Percentiles rank a stretch among this genome's conserved stretches.
Evolutionary conservation across 257 asterid genomes (phyloP).

Genomic region (Capsicum chinense): DNA sequence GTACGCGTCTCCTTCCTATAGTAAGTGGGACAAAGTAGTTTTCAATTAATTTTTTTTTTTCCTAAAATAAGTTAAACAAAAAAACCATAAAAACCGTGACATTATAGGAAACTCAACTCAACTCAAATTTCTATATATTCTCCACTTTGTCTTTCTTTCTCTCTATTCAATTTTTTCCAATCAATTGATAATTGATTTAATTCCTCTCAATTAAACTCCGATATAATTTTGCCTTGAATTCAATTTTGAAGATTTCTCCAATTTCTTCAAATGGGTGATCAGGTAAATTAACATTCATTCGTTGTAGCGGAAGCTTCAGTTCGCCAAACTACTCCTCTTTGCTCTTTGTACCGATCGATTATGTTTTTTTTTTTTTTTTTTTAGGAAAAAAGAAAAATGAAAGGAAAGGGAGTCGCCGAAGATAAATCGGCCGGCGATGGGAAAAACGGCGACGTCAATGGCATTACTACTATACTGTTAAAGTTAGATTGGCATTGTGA

Average conservation of each 20-base stretch:
- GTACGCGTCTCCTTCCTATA: neutral
- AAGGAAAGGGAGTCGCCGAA: constrained; percentile 38
- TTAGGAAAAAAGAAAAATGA: constrained; percentile 52
- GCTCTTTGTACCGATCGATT: too few species aligned
- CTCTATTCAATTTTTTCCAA: constrained; percentile 36
- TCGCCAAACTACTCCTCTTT: too few species aligned
- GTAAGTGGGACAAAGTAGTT: neutral
- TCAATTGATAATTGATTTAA: neutral
- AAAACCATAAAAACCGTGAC: neutral
- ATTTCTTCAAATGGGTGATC: constrained; percentile 55
- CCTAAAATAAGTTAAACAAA: neutral
- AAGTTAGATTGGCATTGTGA: constrained; percentile 87
- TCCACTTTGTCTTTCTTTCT: constrained; percentile 51
- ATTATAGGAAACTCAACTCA: neutral
- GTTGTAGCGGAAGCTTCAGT: too few species aligned
- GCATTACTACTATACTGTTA: constrained; percentile 49
- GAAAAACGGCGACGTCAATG: constrained; percentile 45
- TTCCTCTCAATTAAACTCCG: neutral
- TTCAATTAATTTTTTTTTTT: neutral
- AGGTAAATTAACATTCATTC: constrained; percentile 38
- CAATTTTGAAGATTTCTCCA: neutral
- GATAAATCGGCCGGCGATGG: constrained; percentile 41
- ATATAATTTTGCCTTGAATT: too few species aligned
- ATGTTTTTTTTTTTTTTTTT: neutral
- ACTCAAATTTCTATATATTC: constrained; percentile 47